Evolutionary conservation across 163 green algal genomes (phyloP).

Genomic region (Smithsoniella earleae): DNA sequence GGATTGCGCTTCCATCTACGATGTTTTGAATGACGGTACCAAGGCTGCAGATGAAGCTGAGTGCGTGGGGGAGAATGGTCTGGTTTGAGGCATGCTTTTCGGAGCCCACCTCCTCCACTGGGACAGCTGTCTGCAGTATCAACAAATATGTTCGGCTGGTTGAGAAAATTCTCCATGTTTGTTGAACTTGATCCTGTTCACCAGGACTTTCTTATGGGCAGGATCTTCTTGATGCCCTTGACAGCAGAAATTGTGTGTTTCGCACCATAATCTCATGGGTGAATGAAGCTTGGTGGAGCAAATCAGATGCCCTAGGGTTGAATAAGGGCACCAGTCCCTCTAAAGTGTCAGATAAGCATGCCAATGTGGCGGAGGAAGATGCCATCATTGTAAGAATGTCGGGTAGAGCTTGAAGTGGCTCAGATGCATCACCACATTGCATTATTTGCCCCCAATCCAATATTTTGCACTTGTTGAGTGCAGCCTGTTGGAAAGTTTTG

Average conservation of each 20-base stretch:
- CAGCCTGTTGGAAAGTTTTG: too few species aligned
- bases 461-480: too few species aligned
- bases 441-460: too few species aligned
- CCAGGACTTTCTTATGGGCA: too few species aligned
- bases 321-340: not conserved
- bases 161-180: not conserved
- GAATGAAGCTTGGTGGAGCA: not conserved
- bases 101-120: too few species aligned
- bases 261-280: not conserved
- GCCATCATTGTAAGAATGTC: conserved; percentile 3
- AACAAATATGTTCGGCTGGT: not conserved
- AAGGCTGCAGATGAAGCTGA: too few species aligned
- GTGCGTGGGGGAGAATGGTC: too few species aligned
- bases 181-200: not conserved
- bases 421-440: too few species aligned
- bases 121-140: not conserved
- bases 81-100: too few species aligned
- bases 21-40: too few species aligned
- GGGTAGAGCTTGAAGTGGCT: too few species aligned
- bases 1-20: too few species aligned
- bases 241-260: not conserved
- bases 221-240: not conserved
- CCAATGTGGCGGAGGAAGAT: not conserved
- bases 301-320: not conserved
- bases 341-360: conserved; percentile 4